Conservation (phyloP, 805 yeast genomes). For the Lachancea dasiensis region DNA sequence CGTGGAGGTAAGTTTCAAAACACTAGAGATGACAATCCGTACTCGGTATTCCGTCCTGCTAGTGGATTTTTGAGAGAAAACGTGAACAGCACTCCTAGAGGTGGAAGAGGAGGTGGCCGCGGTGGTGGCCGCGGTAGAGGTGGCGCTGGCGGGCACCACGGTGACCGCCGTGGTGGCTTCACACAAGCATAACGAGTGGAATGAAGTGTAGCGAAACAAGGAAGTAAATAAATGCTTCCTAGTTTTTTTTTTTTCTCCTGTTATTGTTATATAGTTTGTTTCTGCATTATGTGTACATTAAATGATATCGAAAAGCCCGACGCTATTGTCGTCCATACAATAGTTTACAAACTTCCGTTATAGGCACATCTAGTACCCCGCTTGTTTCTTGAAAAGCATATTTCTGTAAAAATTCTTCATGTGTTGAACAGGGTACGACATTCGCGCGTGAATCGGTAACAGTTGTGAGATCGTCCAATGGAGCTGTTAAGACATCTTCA, state of each 20-base stretch:
- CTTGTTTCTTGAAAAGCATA: constrained; percentile 59
- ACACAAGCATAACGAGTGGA: constrained; percentile 3
- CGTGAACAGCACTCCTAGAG: constrained; percentile 11
- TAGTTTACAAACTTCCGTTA: constrained; percentile 60
- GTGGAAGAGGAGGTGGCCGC: constrained; percentile 17
- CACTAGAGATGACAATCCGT: constrained; percentile 15
- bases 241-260: constrained; percentile 4
- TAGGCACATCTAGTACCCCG: constrained; percentile 83
- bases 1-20: constrained; percentile 11
- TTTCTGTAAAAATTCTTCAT: constrained; percentile 15
- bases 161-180: constrained; percentile 10
- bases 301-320: too few relatives aligned
- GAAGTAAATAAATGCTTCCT: background rate
- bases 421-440: constrained; percentile 25
- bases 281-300: constrained; percentile 9
- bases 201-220: background rate
- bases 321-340: constrained; percentile 38
- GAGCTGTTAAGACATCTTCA: constrained; percentile 63
- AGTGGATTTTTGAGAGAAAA: constrained; percentile 26
- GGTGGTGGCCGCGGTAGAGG: constrained; percentile 2
- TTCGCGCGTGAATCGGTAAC: constrained; percentile 62
- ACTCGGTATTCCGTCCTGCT: constrained; percentile 31
- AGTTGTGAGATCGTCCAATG: constrained; percentile 52
- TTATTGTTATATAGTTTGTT: too few relatives aligned
- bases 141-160: constrained; percentile 6